phyloP scores from a whole-genome alignment of 2,329 filamentous ascomycete genomes.

The Calonectria hawksworthii region DNA sequence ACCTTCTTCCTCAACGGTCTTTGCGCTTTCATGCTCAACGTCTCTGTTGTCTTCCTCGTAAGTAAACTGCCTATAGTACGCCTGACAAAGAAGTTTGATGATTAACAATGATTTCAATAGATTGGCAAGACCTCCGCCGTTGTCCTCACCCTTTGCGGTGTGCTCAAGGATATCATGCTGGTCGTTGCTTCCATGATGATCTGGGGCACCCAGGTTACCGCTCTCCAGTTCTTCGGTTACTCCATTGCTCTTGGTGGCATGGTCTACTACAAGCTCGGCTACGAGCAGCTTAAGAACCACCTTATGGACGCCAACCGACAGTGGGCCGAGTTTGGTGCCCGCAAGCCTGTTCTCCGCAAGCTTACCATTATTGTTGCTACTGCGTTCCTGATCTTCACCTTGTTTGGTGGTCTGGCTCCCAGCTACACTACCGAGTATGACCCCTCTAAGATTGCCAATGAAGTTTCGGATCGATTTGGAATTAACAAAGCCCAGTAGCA shows the following conservation, averaged over 20 bases:
- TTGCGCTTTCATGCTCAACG: conserved; percentile 85
- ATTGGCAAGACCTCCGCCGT: conserved; percentile 91
- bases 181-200: conserved; percentile 85
- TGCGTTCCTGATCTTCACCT: conserved; percentile 75
- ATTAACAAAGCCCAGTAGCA: conserved; percentile 48
- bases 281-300: conserved; percentile 87
- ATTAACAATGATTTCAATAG: conserved; percentile 59
- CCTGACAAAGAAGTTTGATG: too few species aligned
- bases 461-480: conserved; percentile 65
- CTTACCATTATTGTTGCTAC: conserved; percentile 76
- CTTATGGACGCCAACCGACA: conserved; percentile 78
- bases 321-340: conserved; percentile 89
- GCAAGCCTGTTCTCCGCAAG: conserved; percentile 83
- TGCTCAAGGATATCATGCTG: conserved; percentile 89
- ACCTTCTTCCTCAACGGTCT: conserved; percentile 82
- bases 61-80: conserved; percentile 48
- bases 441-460: conserved; percentile 62
- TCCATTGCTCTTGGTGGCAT: conserved; percentile 83
- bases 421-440: conserved; percentile 70
- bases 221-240: conserved; percentile 87
- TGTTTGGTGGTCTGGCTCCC: conserved; percentile 78
- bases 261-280: conserved; percentile 86
- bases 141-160: conserved; percentile 87
- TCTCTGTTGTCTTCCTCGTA: conserved; percentile 89
- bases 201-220: conserved; percentile 82